These are phyloP conservation scores for Porcisia hertigi DNA, from an alignment of 208 protist species.

Conservation along the genomic window DNA sequence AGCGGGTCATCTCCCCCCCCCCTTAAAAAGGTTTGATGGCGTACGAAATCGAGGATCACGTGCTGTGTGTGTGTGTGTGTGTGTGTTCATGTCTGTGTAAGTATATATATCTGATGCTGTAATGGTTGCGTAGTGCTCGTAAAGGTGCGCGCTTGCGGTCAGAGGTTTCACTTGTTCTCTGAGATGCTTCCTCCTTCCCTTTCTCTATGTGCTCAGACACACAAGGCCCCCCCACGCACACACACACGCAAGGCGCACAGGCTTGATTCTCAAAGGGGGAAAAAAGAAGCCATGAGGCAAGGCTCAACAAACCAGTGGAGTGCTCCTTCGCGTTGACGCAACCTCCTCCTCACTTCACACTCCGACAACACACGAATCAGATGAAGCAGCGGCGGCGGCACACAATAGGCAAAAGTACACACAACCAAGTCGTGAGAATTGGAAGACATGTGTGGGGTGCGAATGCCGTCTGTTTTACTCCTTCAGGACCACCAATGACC, in stretches of 20 bases:
- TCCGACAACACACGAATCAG: not conserved
- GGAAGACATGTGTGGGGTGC: too few relatives aligned
- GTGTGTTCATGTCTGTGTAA: not conserved
- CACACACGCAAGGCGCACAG: too few relatives aligned
- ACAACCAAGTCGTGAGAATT: not conserved
- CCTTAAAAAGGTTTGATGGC: not conserved
- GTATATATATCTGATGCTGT: not conserved
- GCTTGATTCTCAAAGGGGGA: too few relatives aligned
- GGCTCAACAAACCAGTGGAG: too few relatives aligned
- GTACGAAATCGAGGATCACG: not conserved
- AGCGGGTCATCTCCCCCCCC: not conserved
- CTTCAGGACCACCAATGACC: too few relatives aligned
- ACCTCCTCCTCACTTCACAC: too few relatives aligned
- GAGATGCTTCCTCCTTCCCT: not conserved
- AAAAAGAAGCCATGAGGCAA: too few relatives aligned
- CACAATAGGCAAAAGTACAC: not conserved
- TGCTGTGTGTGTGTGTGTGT: not conserved
- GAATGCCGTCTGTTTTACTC: too few relatives aligned
- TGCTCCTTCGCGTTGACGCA: too few relatives aligned
- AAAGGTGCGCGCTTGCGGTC: not conserved
- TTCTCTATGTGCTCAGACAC: not conserved
- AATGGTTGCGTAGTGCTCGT: not conserved
- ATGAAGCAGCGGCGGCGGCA: constrained; percentile 1
- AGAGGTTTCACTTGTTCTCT: not conserved
- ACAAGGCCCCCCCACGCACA: not conserved